A percentile compares a stretch with the other conserved stretches of the same genome.
Evolutionary conservation across 164 flowering plant genomes (phyloP).

Genomic region (Vitis rotundifolia): DNA sequence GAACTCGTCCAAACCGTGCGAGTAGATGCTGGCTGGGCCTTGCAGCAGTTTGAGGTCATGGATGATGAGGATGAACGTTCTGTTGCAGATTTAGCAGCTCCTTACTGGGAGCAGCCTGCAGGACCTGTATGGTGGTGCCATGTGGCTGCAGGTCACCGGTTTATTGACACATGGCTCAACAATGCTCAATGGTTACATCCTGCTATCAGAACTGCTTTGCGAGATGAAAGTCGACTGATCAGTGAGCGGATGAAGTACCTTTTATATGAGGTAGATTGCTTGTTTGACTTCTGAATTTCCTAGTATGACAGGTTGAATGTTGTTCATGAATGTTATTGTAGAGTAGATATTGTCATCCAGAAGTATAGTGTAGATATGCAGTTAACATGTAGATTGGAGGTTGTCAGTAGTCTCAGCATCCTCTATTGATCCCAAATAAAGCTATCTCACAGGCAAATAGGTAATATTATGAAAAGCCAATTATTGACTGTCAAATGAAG

Average conservation of each 20-base stretch:
- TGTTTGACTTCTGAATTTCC: conserved; percentile 7
- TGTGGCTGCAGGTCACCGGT: conserved; percentile 63
- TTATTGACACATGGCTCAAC: conserved; percentile 63
- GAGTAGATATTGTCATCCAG: background rate
- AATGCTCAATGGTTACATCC: conserved; percentile 93
- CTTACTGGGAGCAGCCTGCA: conserved; percentile 87
- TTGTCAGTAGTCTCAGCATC: no score
- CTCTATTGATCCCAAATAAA: no score
- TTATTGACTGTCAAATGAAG: no score
- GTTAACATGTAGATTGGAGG: no score
- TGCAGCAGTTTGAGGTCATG: conserved; percentile 42
- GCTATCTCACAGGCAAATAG: no score
- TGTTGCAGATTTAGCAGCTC: conserved; percentile 89
- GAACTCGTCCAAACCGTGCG: conserved; percentile 75
- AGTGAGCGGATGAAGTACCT: conserved; percentile 94
- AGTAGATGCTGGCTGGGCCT: conserved; percentile 57
- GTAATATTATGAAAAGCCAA: no score
- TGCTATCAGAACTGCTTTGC: conserved; percentile 84
- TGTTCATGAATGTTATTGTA: background rate
- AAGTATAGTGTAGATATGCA: no score
- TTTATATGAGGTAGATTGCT: conserved; percentile 70
- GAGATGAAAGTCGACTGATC: conserved; percentile 85
- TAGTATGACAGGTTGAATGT: background rate
- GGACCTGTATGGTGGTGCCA: conserved; percentile 99
- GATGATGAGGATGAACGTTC: conserved; percentile 66